phyloP scores from a whole-genome alignment of 257 asterid genomes.

The Forsythia suspensa region DNA sequence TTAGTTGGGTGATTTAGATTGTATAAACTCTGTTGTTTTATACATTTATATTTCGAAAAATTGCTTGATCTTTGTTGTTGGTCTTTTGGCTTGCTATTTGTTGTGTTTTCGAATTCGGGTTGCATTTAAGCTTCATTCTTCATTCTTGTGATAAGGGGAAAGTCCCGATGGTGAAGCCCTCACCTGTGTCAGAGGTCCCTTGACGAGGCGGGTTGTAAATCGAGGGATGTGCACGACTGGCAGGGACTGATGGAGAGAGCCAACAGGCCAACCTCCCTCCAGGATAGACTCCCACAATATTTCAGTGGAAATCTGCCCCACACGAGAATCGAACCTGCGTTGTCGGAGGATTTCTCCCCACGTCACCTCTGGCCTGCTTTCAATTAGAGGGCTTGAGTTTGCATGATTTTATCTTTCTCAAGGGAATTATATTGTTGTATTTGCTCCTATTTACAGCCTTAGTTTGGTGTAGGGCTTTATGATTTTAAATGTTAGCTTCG shows the following conservation, averaged over 20 bases:
- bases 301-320: too few relatives aligned
- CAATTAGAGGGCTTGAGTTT: not conserved
- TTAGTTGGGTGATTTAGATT: not conserved
- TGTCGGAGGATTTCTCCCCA: too few relatives aligned
- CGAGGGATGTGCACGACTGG: too few relatives aligned
- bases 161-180: too few relatives aligned
- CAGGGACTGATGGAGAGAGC: too few relatives aligned
- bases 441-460: not conserved
- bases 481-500: slow-evolving; percentile 13
- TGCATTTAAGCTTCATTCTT: not conserved
- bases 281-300: too few relatives aligned
- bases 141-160: not conserved
- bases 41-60: not conserved
- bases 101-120: not conserved
- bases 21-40: not conserved
- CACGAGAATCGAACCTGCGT: too few relatives aligned
- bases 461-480: slow-evolving; percentile 7
- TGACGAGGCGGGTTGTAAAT: too few relatives aligned
- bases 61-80: not conserved
- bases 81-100: not conserved
- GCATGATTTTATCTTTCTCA: not conserved
- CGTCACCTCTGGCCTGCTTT: not conserved
- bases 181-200: too few relatives aligned
- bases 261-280: too few relatives aligned
- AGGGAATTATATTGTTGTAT: not conserved